Conservation (phyloP, 768 basidiomycete species). For the Trametes cubensis region DNA sequence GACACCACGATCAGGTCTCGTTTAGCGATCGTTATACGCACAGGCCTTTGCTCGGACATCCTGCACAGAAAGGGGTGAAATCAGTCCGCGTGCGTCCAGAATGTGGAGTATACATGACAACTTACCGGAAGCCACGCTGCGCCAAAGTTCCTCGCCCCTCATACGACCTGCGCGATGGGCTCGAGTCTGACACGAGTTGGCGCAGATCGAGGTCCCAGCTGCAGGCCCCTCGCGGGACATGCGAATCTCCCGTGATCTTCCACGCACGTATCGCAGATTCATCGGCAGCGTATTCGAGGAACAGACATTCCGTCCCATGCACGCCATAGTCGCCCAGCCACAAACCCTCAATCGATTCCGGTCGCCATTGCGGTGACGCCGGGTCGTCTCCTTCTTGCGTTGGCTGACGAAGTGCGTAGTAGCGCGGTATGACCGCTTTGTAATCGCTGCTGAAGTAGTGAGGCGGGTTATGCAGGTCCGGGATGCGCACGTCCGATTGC, state of each 20-base stretch:
- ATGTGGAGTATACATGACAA: background rate
- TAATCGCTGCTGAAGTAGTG: conserved; percentile 3
- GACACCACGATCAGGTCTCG: conserved; percentile 12
- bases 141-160: conserved; percentile 9
- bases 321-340: conserved; percentile 32
- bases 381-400: conserved; percentile 15
- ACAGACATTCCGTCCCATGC: conserved; percentile 30
- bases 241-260: conserved; percentile 31
- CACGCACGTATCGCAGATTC: conserved; percentile 21
- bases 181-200: background rate
- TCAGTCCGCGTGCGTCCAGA: background rate
- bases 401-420: conserved; percentile 23
- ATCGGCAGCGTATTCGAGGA: conserved; percentile 17
- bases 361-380: conserved; percentile 17
- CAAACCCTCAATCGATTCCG: conserved; percentile 25
- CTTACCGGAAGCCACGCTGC: conserved; percentile 13
- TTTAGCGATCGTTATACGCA: conserved; percentile 3
- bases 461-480: conserved; percentile 14
- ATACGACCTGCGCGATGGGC: background rate
- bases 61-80: background rate
- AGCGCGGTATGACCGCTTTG: conserved; percentile 15
- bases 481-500: conserved; percentile 6
- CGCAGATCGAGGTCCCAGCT: conserved; percentile 22
- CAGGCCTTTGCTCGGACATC: background rate
- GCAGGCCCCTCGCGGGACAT: conserved; percentile 29